Evolutionary conservation across 1,284 basidiomycete species (phyloP), one percentile per base, ranked within the genome.

Genomic region (Heterobasidion annosum): DNA sequence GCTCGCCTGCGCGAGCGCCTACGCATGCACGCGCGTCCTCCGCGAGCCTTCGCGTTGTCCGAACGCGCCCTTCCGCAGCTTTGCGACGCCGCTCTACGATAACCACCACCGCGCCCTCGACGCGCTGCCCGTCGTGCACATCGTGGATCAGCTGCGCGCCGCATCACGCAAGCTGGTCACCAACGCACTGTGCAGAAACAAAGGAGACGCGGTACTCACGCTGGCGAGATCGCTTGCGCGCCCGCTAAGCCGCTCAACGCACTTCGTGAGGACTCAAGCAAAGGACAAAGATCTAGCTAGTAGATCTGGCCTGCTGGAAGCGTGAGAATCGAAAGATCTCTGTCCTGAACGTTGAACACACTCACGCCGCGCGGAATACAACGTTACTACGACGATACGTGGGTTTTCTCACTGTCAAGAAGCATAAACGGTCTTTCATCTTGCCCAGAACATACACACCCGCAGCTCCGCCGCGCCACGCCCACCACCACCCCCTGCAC

Each of bases 31-130:
- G 93, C 3, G 88, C 87, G 64, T 97, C 94, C 52, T 93, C 89
- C 2, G 76, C 18, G 18, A 18, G 18, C 18, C 18, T 18, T 18
- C 68, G 64, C 96, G 94, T 63, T 97, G 94, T 0, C 93, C 96
- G 65, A 98, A 98, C 0, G 91, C 91, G 53, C 81, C 88, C 76
- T 98, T 98, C 50, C 91, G 78, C 50, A 98, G 72, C 68, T 97
- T 94, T 46, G 84, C 79, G 8, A 93, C 83, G 35, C 85, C 87
- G 82, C 40, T 73, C 71, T 61, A 97, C 83, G 62, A 96, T 91
- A 64, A 95, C 93, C 62, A 95, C 88, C 4, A 97, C 88, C 1
- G 93, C 92, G 34, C 89, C 88, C 56, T 83, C 77, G 1, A 95
- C 79, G 10, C 63, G 72, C 67, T 84, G 80, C 0, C 93, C 91